Percentiles rank a stretch among this genome's conserved stretches.
Evolutionary conservation across 179 eudicot species (phyloP).

Genomic region (Spergularia azorica): DNA sequence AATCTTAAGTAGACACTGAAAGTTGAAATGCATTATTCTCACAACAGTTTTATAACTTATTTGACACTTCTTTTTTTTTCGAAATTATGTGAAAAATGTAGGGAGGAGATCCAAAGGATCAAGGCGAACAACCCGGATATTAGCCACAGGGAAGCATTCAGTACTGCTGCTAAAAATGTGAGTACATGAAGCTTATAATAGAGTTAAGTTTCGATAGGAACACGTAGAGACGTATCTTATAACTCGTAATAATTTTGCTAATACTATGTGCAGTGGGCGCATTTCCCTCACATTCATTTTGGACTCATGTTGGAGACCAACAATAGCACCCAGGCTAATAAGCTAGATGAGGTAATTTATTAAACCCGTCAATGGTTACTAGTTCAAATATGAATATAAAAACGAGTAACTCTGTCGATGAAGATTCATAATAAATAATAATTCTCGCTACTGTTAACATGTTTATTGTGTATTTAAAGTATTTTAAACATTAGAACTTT

Average conservation of each 20-base stretch:
- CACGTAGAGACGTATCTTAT: no score
- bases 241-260: not conserved
- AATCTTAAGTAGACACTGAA: no score
- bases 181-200: constrained; percentile 17
- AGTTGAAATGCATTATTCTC: not conserved
- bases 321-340: constrained; percentile 44
- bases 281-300: constrained; percentile 89
- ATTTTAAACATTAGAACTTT: no score
- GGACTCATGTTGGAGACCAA: constrained; percentile 81
- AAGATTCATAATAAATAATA: no score
- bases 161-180: constrained; percentile 94
- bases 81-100: constrained; percentile 24
- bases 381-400: no score
- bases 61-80: not conserved
- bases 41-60: no score
- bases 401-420: no score
- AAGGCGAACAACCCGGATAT: constrained; percentile 93
- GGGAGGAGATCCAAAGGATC: constrained; percentile 97
- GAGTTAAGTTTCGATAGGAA: no score
- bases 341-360: constrained; percentile 54
- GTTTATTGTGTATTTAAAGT: no score
- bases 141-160: constrained; percentile 95
- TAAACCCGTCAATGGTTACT: not conserved
- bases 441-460: no score
- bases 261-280: constrained; percentile 67